Conservation (phyloP, 176 grass and related monocot species). For the Oryza nivara region DNA sequence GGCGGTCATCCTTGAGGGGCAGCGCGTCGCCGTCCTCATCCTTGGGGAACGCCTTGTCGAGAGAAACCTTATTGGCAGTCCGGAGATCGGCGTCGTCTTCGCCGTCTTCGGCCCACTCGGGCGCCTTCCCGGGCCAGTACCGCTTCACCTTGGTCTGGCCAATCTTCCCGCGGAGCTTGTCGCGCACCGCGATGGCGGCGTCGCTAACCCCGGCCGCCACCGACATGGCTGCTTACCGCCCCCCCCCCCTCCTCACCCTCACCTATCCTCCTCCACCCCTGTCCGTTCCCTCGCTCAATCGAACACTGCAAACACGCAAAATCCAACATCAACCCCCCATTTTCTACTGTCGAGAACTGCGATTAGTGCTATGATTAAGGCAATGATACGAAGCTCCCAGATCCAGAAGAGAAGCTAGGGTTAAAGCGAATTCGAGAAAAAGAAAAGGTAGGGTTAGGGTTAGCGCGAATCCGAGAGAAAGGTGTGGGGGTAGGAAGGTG, state of each 20-base stretch:
- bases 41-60: conserved; percentile 79
- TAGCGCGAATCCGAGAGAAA: background rate
- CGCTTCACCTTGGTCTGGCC: conserved; percentile 95
- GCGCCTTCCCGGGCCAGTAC: conserved; percentile 82
- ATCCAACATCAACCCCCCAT: background rate
- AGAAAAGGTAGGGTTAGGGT: background rate
- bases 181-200: conserved; percentile 69
- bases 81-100: conserved; percentile 64
- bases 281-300: background rate
- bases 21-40: conserved; percentile 42
- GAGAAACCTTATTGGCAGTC: conserved; percentile 45
- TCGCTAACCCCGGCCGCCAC: conserved; percentile 79
- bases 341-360: background rate
- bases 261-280: background rate
- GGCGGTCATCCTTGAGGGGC: conserved; percentile 65
- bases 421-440: background rate
- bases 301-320: conserved; percentile 10
- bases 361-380: background rate
- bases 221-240: conserved; percentile 48
- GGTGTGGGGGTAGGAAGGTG: too few species aligned
- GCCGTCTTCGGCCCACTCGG: conserved; percentile 62
- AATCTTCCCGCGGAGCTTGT: conserved; percentile 93
- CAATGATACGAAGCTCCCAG: too few species aligned
- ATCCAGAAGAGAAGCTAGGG: background rate
- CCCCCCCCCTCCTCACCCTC: background rate